Evolutionary conservation across 148 eudicot genomes (phyloP).

Genomic region (Cornus suecica): DNA sequence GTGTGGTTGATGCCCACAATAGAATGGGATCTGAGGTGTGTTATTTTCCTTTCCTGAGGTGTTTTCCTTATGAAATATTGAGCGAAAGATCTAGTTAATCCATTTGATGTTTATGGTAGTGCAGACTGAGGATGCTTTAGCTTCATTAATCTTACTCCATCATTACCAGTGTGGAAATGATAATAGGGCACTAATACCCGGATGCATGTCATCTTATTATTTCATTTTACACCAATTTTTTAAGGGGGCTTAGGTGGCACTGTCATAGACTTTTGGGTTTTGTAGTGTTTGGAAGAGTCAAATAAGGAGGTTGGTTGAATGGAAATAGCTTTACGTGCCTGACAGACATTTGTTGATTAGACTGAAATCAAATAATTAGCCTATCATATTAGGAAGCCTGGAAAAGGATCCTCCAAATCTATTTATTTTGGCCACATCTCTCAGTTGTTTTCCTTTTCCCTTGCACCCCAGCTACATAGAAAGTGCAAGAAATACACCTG

Average conservation of each 20-base stretch:
- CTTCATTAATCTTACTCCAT: background rate
- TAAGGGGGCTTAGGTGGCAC: too few relatives aligned
- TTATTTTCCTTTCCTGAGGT: background rate
- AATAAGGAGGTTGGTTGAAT: background rate
- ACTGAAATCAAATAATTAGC: background rate
- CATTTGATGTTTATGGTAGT: background rate
- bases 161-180: slow-evolving; percentile 4
- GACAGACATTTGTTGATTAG: background rate
- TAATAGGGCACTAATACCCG: background rate
- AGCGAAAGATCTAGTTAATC: background rate
- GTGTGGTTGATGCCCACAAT: slow-evolving; percentile 14
- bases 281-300: background rate
- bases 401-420: background rate
- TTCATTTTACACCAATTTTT: background rate
- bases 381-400: background rate
- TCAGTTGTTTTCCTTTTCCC: background rate
- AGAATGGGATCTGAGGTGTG: slow-evolving; percentile 30
- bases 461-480: too few relatives aligned
- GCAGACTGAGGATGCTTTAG: background rate
- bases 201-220: background rate
- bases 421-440: background rate
- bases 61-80: background rate
- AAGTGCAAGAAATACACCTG: too few relatives aligned
- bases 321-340: background rate
- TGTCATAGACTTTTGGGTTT: background rate